Base-by-base conservation (phyloP, 306 rosid species). In the Elaeagnus macrophylla region DNA sequence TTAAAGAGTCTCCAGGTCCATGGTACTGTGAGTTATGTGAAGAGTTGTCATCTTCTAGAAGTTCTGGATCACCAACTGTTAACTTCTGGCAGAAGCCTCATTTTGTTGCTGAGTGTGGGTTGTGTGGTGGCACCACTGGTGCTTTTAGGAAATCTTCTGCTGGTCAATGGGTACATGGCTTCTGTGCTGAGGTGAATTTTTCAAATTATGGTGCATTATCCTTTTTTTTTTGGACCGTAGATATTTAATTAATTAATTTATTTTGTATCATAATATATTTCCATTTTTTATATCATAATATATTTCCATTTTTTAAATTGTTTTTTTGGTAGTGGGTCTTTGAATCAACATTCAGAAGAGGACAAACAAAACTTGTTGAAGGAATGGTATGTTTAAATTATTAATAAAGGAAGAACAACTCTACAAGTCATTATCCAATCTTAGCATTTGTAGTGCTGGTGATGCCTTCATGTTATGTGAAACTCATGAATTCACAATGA, bases 141-240 rank as follows among this genome's bases (percentile, higher is more conserved):
- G 96, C 99, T 69, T 88, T 84, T 71, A 81, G 99, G 81, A 93
- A 82, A 69, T 75, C 86, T 45, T 78, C 90, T 58, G 81, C 79
- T 81, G 95, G 96, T 56, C 94, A 84, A 65, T 93, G 99, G 99
- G 83, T 87, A 53, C 99, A 93, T 79, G 99, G 96, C 53, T 84
- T 87, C 67, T 93, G 99, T 70, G 96, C 99, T 1, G 96, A 93
- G 95, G 99, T 93, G 72, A 63, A 43, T 48, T 36, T 10, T 56
- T 46, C 53, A 25, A 25, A 25, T 25, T 25, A 25, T 25, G 32
- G 4, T 25, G 32, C 32, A 25, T 25, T 25, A 1, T 25, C 2
- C 32, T 25, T 5, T 25, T 25, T 5, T 25, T 25, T 25, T 25
- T 3, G 32, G 64, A 16, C 12, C 62, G 38, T 55, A 19, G 37